Evolutionary conservation across 208 protist genomes (phyloP), one percentile per base, ranked within the genome.

Genomic region (Leishmania amazonensis): DNA sequence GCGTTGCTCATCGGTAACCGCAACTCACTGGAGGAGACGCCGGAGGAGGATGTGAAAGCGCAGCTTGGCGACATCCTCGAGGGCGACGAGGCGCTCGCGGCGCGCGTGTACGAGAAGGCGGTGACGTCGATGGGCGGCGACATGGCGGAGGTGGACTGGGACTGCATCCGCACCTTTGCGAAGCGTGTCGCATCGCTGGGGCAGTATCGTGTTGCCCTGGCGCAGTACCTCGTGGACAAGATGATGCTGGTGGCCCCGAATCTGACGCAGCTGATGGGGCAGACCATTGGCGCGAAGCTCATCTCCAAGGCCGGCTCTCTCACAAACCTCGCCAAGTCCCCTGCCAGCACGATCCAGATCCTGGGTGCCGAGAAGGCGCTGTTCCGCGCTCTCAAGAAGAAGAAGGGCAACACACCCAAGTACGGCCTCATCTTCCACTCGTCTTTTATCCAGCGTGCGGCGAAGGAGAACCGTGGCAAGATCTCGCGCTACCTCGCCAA

Each of bases 321-420:
- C 13, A 99, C 97, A 19, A 99, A 98, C 89, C 92, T 99, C 21
- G 99, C 99, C 84, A 99, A 99, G 95, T 95, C 99, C 83, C 99
- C 99, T 17, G 99, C 99, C 24, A 99, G 99, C 53, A 99, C 99
- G 24, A 99, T 99, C 53, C 99, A 99, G 90, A 99, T 99, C 88
- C 94, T 99, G 15, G 99, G 99, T 81, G 99, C 99, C 54, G 99
- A 99, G 91, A 99, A 99, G 95, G 99, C 99, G 9, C 96, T 99
- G 40, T 99, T 99, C 97, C 95, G 98, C 53, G 99, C 99, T 1
- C 93, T 99, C 24, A 99, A 99, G 91, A 99, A 99, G 90, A 94
- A 96, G 57, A 96, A 97, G 87, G 98, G 98, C 74, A 99, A 99
- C 93, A 99, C 99, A 11, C 99, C 99, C 83, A 99, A 99, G 93